Evolutionary conservation across 805 yeast species (phyloP).

Genomic region (Candida parachauliodes): DNA sequence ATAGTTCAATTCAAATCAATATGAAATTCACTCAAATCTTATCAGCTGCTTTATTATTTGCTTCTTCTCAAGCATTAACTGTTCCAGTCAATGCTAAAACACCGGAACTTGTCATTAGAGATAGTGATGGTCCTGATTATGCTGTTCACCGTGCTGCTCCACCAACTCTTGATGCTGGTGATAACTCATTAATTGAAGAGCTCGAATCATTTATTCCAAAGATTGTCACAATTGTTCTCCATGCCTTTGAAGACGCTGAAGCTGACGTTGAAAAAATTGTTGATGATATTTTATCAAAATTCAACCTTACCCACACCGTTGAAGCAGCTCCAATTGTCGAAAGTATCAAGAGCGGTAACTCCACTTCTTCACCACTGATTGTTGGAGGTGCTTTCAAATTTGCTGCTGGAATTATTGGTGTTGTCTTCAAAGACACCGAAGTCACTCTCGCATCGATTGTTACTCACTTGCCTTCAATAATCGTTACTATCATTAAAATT

Average conservation of each 20-base stretch:
- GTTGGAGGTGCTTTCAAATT: neutral
- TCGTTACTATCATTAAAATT: no score
- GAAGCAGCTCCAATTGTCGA: neutral
- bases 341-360: neutral
- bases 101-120: neutral
- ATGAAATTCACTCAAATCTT: conserved; percentile 3
- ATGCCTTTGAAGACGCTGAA: neutral
- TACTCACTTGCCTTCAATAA: no score
- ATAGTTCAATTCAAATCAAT: no score
- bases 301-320: neutral
- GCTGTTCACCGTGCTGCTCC: no score
- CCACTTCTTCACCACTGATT: neutral
- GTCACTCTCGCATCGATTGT: no score
- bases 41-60: neutral
- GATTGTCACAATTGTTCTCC: neutral
- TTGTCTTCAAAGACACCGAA: no score
- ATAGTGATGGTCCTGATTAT: no score
- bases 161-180: neutral
- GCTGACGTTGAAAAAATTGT: neutral
- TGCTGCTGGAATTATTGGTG: no score
- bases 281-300: neutral
- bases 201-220: neutral
- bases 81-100: neutral
- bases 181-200: neutral
- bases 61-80: neutral